Base-by-base conservation (phyloP, 768 basidiomycete genomes). In the Daedalea quercina region DNA sequence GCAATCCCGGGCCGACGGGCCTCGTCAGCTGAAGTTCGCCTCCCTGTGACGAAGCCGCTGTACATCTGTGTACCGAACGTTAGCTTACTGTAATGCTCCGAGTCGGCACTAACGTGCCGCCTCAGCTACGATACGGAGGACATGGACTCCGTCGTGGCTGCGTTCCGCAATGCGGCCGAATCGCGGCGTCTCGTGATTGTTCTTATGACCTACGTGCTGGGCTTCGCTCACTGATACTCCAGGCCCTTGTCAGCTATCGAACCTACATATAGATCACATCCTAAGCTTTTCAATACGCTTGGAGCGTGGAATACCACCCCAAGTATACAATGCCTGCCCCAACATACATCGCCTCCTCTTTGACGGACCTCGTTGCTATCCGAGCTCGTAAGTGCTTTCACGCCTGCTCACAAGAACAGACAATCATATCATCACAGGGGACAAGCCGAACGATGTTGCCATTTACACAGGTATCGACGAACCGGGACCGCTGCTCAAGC, bases 391-490 rank as follows among this genome's bases (percentile, higher is more conserved):
- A 35, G 52, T 40, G 11, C 34, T 3, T 20, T 24, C 25, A 2
- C 15, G 3, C 33, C 46, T 35, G 25, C 11, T 31, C 28, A 31
- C 24, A 26, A n/a, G n/a, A 20, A 35, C 12, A 34, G 31, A 11
- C 33, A 7, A 9, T 35, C 9, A 50, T 9, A 17, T 24, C 24
- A 31, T 15, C 31, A 26, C 19, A 54, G 43, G 45, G n/a, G 48
- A 46, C 11, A 31, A 46, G 20, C 52, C 52, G 13, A 33, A 53
- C 52, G 25, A 53, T n/a, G 44, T 53, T 26, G 52, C 52, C 13
- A 25, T 28, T 23, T 53, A 53, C 22, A 53, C 52, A 40, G 52
- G 52, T 8, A 53, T 53, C 8, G 52, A 54, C 22, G 53, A 54
- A 26, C 40, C 53, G 12, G 46, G 47, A 1, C 20, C 7, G 28